A percentile compares a stretch with the other conserved stretches of the same genome.
These are phyloP conservation scores for Fomitopsis schrenkii DNA, from an alignment of 1,284 basidiomycete genomes.

Conservation along the genomic window DNA sequence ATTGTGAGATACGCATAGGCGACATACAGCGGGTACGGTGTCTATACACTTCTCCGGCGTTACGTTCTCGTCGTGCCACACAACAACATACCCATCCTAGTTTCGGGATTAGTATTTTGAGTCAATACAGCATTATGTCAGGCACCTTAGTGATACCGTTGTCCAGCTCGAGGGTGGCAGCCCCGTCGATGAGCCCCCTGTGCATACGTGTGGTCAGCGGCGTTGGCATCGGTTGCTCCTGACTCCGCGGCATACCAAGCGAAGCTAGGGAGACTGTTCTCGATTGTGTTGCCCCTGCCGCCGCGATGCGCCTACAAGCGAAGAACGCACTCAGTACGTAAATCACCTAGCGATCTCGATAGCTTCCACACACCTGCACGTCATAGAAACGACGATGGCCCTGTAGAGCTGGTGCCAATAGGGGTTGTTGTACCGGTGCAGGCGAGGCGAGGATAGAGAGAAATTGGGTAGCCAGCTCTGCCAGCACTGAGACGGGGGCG, in stretches of 20 bases:
- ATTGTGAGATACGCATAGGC: neutral
- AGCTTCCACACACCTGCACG: conserved; percentile 21
- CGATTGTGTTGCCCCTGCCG: conserved; percentile 67
- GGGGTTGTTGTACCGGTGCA: conserved; percentile 11
- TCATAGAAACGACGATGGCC: conserved; percentile 22
- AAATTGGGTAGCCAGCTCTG: conserved; percentile 17
- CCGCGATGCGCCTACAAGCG: conserved; percentile 69
- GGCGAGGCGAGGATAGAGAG: conserved; percentile 18
- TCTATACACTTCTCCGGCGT: conserved; percentile 60
- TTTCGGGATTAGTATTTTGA: neutral
- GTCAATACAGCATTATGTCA: neutral
- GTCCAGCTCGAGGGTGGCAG: conserved; percentile 74
- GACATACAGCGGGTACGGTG: conserved; percentile 54
- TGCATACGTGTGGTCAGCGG: neutral
- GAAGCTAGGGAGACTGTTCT: conserved; percentile 68
- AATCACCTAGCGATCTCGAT: conserved; percentile 11
- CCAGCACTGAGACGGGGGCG: conserved; percentile 14
- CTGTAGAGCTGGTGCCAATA: conserved; percentile 3
- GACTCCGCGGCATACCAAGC: conserved; percentile 50
- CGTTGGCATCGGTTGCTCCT: neutral
- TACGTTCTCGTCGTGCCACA: conserved; percentile 78
- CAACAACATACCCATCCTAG: conserved; percentile 69
- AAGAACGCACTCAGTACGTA: conserved; percentile 2
- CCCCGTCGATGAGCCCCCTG: conserved; percentile 71
- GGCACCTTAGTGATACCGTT: conserved; percentile 68